Base-by-base conservation (phyloP, 768 basidiomycete species). In the Macrolepiota fuliginosa region DNA sequence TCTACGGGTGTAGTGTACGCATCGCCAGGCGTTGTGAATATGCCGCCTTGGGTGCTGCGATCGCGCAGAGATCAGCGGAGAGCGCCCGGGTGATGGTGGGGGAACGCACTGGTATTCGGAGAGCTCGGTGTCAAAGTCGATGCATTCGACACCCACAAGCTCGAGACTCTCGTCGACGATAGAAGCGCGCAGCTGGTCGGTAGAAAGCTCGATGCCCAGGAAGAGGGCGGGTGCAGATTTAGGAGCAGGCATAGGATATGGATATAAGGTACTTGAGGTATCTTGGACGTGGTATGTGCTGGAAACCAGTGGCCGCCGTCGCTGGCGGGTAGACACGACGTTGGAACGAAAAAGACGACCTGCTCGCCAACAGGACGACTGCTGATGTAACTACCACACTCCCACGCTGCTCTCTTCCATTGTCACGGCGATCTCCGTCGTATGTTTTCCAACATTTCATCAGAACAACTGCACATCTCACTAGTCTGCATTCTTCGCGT, bases 1-100 rank as follows among this genome's bases (percentile, higher is more conserved):
- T 94, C 92, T 50, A 94, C 83, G 1, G 92, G 92, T 6, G 92
- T 92, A 40, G 90, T 93, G 70, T 90, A 92, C 24, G 90, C 91
- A 73, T 94, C 91, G 32, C 90, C 91, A 3, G 90, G 89, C 0
- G 90, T 91, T 47, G 90, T 92, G 73, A 92, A 92, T 62, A 94
- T 90, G 4, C 92, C 92, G 51, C 90, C 90, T 63, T 90, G 88
- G 0, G 91, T 94, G 71, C 92, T 94, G 70, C 15, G 63, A 60
- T 49, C 47, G 61, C 52, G 52, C 17, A 56, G 36, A 64, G 46
- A 68, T 58, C 49, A 64, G 52, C 39, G 53, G 40, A 52, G 52
- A 37, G 62, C 49, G 63, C 64, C 53, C 60, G 50, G 6, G 46
- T 63, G 50, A 57, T 32, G 58, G 56, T 61, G 17, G 52, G 64